Evolutionary conservation across 306 rosid genomes (phyloP), one percentile per base, ranked within the genome.

Genomic region (Begonia peltatifolia): DNA sequence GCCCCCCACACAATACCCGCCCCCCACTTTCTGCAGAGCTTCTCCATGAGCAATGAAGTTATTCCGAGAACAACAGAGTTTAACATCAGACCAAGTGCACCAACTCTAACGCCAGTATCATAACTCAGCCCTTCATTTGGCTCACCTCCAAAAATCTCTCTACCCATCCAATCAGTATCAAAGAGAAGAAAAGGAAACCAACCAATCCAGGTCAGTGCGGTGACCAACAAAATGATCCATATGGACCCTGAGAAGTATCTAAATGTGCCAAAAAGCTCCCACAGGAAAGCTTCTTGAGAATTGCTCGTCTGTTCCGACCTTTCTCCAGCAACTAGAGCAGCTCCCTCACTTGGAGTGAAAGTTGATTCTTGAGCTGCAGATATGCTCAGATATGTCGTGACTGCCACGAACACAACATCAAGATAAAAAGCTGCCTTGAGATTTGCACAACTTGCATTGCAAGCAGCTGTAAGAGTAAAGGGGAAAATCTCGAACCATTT

Each of bases 121-220:
- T 87, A 83, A 50, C 57, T 76, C 64, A 55, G 35, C 64, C 96
- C 94, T 42, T 59, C 73, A 62, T 87, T 83, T 70, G 96, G 94
- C 69, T 80, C 63, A 50, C 96, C 96, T 16, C 90, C 94, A 62
- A 83, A 83, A 61, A 87, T 87, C 77, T 87, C 96, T 65, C 96
- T 75, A 56, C 96, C 94, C 89, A 87, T 80, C 96, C 96, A 87
- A 64, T 87, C 96, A 60, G 96, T 87, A 71, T 87, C 94, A 46
- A 76, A 87, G 38, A 87, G 84, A 67, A 74, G 71, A 76, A 87
- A 87, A 41, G 96, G 94, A 72, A 87, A 87, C 94, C 94, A 87
- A 5, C 83, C 94, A 60, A 80, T 65, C 96, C 96, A 87, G 46
- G 85, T 83, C 56, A 83, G 68, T 58, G 90, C 84, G 56, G 76